Evolutionary conservation across 225 moss, liverwort and hornwort genomes (phyloP), one percentile per base, ranked within the genome.

Genomic region (Antitrichia curtipendula): DNA sequence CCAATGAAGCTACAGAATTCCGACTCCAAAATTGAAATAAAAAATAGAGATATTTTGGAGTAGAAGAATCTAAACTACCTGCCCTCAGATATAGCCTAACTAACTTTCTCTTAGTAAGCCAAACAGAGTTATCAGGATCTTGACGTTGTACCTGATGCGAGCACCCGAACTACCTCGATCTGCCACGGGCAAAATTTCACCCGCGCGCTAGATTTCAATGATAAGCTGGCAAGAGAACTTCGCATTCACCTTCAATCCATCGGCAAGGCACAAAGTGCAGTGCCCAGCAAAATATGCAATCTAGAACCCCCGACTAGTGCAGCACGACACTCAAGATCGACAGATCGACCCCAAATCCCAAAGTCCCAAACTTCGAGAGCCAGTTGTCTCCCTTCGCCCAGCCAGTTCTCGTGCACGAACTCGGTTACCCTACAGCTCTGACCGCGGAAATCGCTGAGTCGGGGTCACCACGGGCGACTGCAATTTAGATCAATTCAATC

Each of bases 211-310:
- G 56, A 29, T 62, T 78, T 56, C 36, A 60, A 82, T 23, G 61
- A 53, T 45, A 82, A 83, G n/a, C 86, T 45, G 71, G 68, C 68
- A 32, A 73, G 62, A 66, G 74, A 81, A 58, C 60, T 52, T 85
- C 60, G 54, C 85, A 86, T 82, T 77, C 56, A 71, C 82, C 78
- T 82, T 82, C 88, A 88, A 78, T 56, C 77, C 88, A 88, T 88
- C 82, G 47, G 24, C 63, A 38, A 47, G 56, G 56, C 83, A 73
- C 64, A 56, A 54, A 62, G 82, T 36, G 20, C 56, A 88, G 71
- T 80, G 36, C 24, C 29, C 88, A 82, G 78, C 47, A 62, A 60
- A 73, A 27, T 52, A 45, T 17, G 13, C 54, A 81, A 75, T 56
- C 23, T 57, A 57, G 47, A 88, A 63, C 27, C 27, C 12, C 54